Evolutionary conservation across 305 asterid species (phyloP), one percentile per base, ranked within the genome.

Genomic region (Fraxinus greggii): DNA sequence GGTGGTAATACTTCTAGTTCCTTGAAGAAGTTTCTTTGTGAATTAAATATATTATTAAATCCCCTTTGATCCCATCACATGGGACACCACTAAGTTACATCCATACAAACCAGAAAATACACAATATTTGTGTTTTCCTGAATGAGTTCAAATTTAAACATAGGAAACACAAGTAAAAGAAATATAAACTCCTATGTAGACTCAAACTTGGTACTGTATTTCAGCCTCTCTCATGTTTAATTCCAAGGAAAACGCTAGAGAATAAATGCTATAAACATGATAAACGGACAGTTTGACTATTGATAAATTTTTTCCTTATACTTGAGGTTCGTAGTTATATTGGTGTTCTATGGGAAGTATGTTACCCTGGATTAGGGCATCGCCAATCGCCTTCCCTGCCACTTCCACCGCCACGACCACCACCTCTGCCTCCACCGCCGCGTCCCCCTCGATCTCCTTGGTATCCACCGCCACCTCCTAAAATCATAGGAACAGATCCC

Each of bases 321-420:
- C 10, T 54, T 5, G 33, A 69, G 17, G 9, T 31, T 13, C 35
- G 7, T 10, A 13, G 21, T 19, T 13, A 13, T 15, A 69, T 29
- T 13, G 29, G 24, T 4, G 21, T 28, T 70, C 12, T 65, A 31
- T 69, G 28, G 31, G 65, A 74, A 79, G 48, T 42, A 7, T 24
- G 70, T 82, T 88, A 96, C 99, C 98, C 90, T 36, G 91, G 88
- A 86, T 92, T 90, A 78, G 99, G 99, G 86, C 99, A 96, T 28
- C 90, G 97, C 99, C 99, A 96, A 75, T 96, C 99, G 5, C 99
- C 99, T 2, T 92, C 99, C 90, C 97, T 88, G 61, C 98, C 99
- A 70, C 98, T 85, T 86, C 98, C 99, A 33, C 97, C 92, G 28
- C 97, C 91, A 4, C 98, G 88, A 35, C 97, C 94, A 19, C 97